Evolutionary conservation across 441 rosid species (phyloP).

Genomic region (Eutrema salsugineum): DNA sequence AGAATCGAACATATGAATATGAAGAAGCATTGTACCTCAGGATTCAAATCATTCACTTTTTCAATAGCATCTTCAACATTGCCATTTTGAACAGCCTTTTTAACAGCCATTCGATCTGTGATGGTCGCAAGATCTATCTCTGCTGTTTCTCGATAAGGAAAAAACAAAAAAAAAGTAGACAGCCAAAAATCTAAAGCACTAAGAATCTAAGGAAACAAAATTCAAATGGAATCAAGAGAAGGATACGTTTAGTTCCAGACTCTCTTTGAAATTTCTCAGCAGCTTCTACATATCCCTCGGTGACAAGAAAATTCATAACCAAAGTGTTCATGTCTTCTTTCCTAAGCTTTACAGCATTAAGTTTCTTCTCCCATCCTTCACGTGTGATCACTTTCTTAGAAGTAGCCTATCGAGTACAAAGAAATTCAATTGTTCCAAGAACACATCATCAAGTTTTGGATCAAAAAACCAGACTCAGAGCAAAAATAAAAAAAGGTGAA

Average conservation of each 20-base stretch:
- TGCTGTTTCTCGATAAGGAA: conserved; percentile 66
- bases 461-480: neutral
- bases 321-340: conserved; percentile 94
- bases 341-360: conserved; percentile 72
- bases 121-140: conserved; percentile 92
- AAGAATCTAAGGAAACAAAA: neutral
- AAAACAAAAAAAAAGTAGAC: neutral
- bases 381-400: conserved; percentile 80
- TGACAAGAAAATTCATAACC: conserved; percentile 96
- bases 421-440: neutral
- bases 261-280: conserved; percentile 85
- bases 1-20: neutral
- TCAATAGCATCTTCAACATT: conserved; percentile 97
- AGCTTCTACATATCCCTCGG: conserved; percentile 94
- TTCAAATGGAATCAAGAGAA: neutral
- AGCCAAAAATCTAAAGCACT: neutral
- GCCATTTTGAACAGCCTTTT: conserved; percentile 91
- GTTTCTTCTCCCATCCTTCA: conserved; percentile 94
- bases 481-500: neutral
- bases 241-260: conserved; percentile 98
- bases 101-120: conserved; percentile 92
- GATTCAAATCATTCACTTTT: conserved; percentile 92
- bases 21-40: conserved; percentile 54
- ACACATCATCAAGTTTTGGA: neutral
- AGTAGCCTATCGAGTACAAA: conserved; percentile 44